These are phyloP conservation scores for Aureobasidium vineae DNA, from an alignment of 2,329 filamentous ascomycete genomes.

Conservation along the genomic window DNA sequence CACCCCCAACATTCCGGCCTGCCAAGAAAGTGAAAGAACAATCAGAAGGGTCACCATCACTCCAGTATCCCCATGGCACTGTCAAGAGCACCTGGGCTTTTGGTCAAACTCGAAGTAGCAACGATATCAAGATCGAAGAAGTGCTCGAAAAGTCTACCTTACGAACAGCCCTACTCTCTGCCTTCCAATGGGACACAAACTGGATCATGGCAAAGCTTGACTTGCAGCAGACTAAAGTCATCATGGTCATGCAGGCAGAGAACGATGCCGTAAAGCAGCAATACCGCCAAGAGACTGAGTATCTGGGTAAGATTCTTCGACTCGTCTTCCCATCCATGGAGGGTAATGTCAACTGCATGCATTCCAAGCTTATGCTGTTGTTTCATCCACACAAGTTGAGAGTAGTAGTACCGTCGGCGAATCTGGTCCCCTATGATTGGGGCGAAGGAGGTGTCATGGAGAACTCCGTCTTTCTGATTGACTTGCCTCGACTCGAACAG, in stretches of 20 bases:
- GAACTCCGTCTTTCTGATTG: constrained; percentile 89
- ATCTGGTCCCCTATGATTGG: constrained; percentile 85
- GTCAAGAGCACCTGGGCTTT: constrained; percentile 80
- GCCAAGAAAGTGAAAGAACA: constrained; percentile 20
- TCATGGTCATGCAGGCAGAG: constrained; percentile 61
- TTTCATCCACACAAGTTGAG: constrained; percentile 72
- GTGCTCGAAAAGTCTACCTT: constrained; percentile 72
- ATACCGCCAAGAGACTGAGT: constrained; percentile 35
- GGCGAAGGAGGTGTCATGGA: constrained; percentile 82
- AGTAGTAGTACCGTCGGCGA: constrained; percentile 82
- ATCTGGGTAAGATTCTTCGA: constrained; percentile 50
- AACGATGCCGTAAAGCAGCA: constrained; percentile 42
- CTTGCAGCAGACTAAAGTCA: constrained; percentile 46
- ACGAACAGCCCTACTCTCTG: constrained; percentile 75
- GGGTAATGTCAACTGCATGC: constrained; percentile 71
- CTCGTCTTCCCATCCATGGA: constrained; percentile 81
- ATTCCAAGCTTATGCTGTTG: constrained; percentile 91
- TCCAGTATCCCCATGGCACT: constrained; percentile 57
- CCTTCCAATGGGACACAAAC: constrained; percentile 79
- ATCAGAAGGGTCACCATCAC: background rate
- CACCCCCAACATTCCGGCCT: constrained; percentile 32
- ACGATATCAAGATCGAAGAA: constrained; percentile 87
- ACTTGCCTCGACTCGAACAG: constrained; percentile 63
- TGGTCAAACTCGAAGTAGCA: constrained; percentile 58
- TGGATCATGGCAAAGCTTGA: constrained; percentile 69